Base-by-base conservation (phyloP, 179 eudicot genomes). In the Amaranthus tricolor region DNA sequence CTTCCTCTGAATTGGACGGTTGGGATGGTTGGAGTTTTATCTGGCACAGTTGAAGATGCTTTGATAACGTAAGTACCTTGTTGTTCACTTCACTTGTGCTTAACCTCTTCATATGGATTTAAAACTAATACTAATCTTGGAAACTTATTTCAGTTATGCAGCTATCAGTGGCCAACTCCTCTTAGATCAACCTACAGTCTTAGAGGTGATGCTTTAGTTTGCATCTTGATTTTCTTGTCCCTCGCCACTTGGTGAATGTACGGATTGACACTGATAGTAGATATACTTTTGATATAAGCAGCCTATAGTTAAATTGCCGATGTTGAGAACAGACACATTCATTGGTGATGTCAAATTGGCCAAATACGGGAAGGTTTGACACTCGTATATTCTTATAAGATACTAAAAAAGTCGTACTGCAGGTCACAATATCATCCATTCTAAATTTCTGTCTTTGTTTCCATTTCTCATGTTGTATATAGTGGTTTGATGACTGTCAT, bases 1-100 rank as follows among this genome's bases (percentile, higher is more conserved):
- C 88, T 96, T 85, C 98, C 98, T n/a, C 81, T 96, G 70, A 93
- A 93, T 78, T 96, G 96, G 90, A 93, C 99, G 48, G 91, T 96
- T 75, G 99, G 99, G 61, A 91, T 91, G 97, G 96, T 96, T 24
- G 99, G 99, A 21, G 81, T 96, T 81, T 82, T 96, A 48, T 87
- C 99, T 12, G 97, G 87, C 69, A 86, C 97, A 17, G 88, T 93
- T 77, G 99, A 96, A 82, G 99, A 96, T 84, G 84, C 98, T 50
- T 76, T 93, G 15, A 82, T 96, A 64, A 87, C 80, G 99, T 96
- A 19, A 81, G 94, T 74, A 47, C 65, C 66, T 19, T 31, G 5
- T 31, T 67, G 0, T 54, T 74, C 8, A n/a, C 16, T 78, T 45
- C 31, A 21, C 16, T 44, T 57, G 21, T 53, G 53, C 16, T 14